Conservation (phyloP, 148 eudicot genomes). For the Chenopodium formosanum region DNA sequence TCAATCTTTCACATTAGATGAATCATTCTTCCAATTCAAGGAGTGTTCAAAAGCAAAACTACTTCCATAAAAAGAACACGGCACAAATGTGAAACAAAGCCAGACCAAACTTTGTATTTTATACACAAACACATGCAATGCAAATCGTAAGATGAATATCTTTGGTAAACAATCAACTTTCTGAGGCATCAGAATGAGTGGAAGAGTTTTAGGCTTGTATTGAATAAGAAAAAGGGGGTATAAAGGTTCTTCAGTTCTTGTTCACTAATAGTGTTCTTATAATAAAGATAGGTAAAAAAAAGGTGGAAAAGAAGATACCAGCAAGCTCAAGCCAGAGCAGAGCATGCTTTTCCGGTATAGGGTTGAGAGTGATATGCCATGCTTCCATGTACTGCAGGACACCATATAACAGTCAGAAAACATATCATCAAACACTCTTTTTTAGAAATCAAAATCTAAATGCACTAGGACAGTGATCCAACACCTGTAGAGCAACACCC, state of each 20-base stretch:
- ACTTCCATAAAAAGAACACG: neutral
- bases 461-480: neutral
- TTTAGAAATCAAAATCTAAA: conserved; percentile 5
- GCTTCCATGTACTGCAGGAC: conserved; percentile 82
- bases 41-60: neutral
- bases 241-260: neutral
- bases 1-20: neutral
- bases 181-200: neutral
- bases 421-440: neutral
- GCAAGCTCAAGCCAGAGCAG: conserved; percentile 76
- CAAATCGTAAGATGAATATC: neutral
- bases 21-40: neutral
- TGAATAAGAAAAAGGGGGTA: neutral
- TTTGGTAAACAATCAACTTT: neutral
- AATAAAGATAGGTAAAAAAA: neutral
- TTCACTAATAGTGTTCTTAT: too few relatives aligned
- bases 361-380: conserved; percentile 89
- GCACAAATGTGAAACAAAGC: neutral
- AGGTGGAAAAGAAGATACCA: conserved; percentile 47
- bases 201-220: neutral
- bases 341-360: conserved; percentile 84
- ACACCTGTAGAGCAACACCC: conserved; percentile 93
- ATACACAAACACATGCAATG: neutral
- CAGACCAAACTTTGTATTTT: neutral
- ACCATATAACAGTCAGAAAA: conserved; percentile 2